A percentile compares a stretch with the other conserved stretches of the same genome.
Evolutionary conservation across 768 basidiomycete genomes (phyloP).

Genomic region (Lactifluus volemus): DNA sequence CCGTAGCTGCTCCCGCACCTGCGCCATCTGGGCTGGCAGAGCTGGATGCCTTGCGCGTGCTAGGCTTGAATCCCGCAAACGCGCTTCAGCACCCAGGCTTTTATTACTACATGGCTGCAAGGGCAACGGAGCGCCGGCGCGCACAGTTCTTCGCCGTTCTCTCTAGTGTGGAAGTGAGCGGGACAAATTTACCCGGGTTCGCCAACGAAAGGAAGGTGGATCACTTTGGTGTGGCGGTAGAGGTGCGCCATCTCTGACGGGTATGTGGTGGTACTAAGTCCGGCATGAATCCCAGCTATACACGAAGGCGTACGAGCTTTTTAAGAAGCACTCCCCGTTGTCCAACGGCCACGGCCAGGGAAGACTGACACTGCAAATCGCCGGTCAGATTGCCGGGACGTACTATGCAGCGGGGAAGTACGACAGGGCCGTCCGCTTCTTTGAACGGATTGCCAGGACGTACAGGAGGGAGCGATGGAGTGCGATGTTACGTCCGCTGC

Average conservation of each 20-base stretch:
- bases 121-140: constrained; percentile 71
- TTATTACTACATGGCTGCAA: constrained; percentile 85
- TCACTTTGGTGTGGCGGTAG: constrained; percentile 72
- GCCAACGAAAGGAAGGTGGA: constrained; percentile 90
- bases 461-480: constrained; percentile 85
- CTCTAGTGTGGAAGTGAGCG: constrained; percentile 42
- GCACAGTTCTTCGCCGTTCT: constrained; percentile 54
- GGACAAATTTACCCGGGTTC: constrained; percentile 55
- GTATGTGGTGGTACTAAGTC: not conserved
- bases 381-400: constrained; percentile 80
- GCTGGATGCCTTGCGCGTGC: constrained; percentile 47
- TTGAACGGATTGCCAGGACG: constrained; percentile 83
- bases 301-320: constrained; percentile 88
- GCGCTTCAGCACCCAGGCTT: constrained; percentile 87
- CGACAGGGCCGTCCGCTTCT: constrained; percentile 86
- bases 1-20: constrained; percentile 22
- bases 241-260: constrained; percentile 39
- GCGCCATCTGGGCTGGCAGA: constrained; percentile 35
- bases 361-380: constrained; percentile 83
- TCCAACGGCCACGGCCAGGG: constrained; percentile 46
- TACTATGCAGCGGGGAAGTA: constrained; percentile 75
- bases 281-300: constrained; percentile 49
- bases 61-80: constrained; percentile 72
- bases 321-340: constrained; percentile 61
- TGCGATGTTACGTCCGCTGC: constrained; percentile 60